Conservation (phyloP, 352 stramenopile species). For the Elongisporangium prolatum region DNA sequence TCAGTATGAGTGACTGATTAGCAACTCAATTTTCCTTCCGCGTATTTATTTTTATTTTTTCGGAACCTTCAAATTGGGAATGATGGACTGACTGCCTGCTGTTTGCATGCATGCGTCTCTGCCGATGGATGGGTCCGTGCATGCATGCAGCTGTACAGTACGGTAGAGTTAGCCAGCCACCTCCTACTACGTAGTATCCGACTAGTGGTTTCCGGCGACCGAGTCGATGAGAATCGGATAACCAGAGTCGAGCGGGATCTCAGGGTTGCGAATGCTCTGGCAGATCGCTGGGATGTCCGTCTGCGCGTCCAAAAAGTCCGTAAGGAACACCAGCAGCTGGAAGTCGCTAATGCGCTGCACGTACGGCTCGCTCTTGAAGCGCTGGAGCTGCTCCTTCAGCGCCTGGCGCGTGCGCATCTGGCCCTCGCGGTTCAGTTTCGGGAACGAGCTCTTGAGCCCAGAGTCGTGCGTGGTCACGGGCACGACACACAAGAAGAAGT, state of each 20-base stretch:
- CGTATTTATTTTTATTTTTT: neutral
- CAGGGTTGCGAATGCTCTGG: slow-evolving; percentile 85
- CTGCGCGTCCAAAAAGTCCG: slow-evolving; percentile 89
- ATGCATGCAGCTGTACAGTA: neutral
- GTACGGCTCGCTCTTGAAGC: slow-evolving; percentile 52
- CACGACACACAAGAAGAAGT: slow-evolving; percentile 97
- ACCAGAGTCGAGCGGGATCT: slow-evolving; percentile 91
- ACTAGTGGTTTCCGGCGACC: slow-evolving; percentile 80
- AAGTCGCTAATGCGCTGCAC: slow-evolving; percentile 95
- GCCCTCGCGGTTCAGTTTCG: slow-evolving; percentile 90
- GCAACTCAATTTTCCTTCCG: neutral
- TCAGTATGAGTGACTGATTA: neutral
- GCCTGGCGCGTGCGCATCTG: slow-evolving; percentile 80
- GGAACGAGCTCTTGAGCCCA: slow-evolving; percentile 91
- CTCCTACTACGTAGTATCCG: too few species aligned
- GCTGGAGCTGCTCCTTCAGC: slow-evolving; percentile 91
- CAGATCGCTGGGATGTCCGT: slow-evolving; percentile 93
- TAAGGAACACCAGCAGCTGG: slow-evolving; percentile 94
- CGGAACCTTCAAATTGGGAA: neutral
- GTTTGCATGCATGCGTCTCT: neutral
- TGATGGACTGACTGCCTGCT: neutral
- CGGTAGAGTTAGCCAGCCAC: neutral
- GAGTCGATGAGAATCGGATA: slow-evolving; percentile 95
- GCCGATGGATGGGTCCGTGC: neutral
- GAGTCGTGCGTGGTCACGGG: slow-evolving; percentile 94